Base-by-base conservation (phyloP, 441 rosid species). In the Gossypium schwendimanii region DNA sequence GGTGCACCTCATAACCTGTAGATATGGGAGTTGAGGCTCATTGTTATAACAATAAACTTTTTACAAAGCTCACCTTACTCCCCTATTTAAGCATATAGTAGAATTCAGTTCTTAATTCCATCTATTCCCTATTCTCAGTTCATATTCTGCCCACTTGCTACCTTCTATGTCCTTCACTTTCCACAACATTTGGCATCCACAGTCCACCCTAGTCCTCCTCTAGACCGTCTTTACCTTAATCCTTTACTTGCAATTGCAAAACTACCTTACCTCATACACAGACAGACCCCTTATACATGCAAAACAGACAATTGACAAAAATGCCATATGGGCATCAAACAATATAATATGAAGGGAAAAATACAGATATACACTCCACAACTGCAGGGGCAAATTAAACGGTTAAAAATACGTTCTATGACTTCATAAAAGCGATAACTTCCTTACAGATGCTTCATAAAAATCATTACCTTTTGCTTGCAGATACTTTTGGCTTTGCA, bases 391-490 rank as follows among this genome's bases (percentile, higher is more conserved):
- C 8, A 67, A 49, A 28, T 67, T 67, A 9, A 67, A 50, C 45
- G 12, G 47, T 52, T 52, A 52, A 69, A 14, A 69, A 14, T 33
- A 69, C 31, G 72, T 52, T 8, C 49, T 17, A 31, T 10, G 11
- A 59, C 47, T 52, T 52, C 15, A 36, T 6, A 72, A 44, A 44
- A 28, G 3, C 50, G 14, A 12, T 1, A 61, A 31, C 7, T 60
- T 26, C 28, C 39, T 50, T 61, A 70, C 41, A 18, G 23, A 20
- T 26, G 71, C 12, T 41, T 72, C 45, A 8, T 2, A 63, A 14
- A 8, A 69, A 49, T 55, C 44, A 73, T 78, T 82, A 90, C 95
- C 95, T 85, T 80, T 87, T 80, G 77, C 74, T 78, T 67, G 91
- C 62, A 53, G 87, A 55, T 62, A 76, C 83, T 57, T 81, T 87